These are phyloP conservation scores for Wallacemonas sp. DNA, from an alignment of 208 protist species.

Conservation along the genomic window DNA sequence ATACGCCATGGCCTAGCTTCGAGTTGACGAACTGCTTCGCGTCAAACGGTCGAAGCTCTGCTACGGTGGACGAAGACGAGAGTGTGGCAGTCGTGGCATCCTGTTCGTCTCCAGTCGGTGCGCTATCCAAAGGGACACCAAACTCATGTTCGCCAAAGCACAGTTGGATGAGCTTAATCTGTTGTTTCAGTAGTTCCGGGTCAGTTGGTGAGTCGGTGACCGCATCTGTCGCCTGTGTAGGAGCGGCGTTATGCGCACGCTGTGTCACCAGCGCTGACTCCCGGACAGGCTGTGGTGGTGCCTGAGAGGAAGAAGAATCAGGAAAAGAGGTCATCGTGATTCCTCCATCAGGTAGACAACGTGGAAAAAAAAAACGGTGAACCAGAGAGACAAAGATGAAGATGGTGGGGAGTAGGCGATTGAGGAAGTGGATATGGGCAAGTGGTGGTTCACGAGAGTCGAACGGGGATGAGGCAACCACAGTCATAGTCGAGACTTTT, in stretches of 20 bases:
- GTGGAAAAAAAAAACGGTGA: slow-evolving; percentile 10
- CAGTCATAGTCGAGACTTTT: too few relatives aligned
- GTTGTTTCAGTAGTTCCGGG: slow-evolving; percentile 36
- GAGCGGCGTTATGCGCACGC: too few relatives aligned
- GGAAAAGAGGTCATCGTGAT: slow-evolving; percentile 3
- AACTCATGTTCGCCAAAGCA: slow-evolving; percentile 90
- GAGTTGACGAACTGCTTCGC: slow-evolving; percentile 53
- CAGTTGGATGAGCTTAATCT: slow-evolving; percentile 81
- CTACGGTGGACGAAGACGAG: not conserved
- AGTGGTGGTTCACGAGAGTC: too few relatives aligned
- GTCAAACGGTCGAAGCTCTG: not conserved
- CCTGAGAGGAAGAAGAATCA: not conserved
- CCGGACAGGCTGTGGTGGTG: not conserved
- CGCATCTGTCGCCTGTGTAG: not conserved
- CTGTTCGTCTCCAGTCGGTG: too few relatives aligned
- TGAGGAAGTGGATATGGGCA: not conserved
- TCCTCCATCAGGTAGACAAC: not conserved
- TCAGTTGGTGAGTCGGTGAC: not conserved
- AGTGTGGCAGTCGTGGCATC: not conserved
- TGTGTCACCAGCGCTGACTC: too few relatives aligned
- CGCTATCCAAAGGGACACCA: slow-evolving; percentile 45
- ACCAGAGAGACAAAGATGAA: slow-evolving; percentile 2
- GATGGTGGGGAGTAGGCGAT: not conserved
- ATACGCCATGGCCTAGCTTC: slow-evolving; percentile 74
- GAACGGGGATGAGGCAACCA: too few relatives aligned